A percentile compares a stretch with the other conserved stretches of the same genome.
Conservation (phyloP, 169 alveolate species). For the Plasmodium vivax region DNA sequence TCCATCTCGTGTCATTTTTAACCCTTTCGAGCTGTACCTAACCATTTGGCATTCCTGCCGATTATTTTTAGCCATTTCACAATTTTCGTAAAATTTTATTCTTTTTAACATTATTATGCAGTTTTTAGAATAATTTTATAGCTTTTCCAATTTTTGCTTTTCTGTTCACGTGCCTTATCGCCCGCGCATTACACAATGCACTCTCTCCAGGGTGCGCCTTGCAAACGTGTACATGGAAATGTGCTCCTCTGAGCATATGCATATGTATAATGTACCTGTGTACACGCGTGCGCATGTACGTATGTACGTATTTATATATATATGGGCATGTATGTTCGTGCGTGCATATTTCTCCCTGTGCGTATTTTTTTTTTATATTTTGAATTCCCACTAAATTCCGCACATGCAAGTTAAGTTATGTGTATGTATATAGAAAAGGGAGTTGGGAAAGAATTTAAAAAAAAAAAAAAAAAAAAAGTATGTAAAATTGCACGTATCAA, state of each 20-base stretch:
- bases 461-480: not conserved
- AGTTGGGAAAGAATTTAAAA: not conserved
- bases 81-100: not conserved
- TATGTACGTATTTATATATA: not conserved
- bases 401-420: not conserved
- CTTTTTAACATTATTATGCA: not conserved
- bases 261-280: not conserved
- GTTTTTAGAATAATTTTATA: not conserved
- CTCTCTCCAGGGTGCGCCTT: not conserved
- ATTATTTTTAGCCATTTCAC: not conserved
- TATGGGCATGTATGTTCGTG: not conserved
- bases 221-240: not conserved
- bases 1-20: not conserved
- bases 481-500: not conserved
- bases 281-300: not conserved
- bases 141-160: not conserved
- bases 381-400: not conserved
- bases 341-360: not conserved
- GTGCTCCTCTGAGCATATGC: not conserved
- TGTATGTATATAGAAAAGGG: not conserved
- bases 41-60: not conserved
- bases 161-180: not conserved
- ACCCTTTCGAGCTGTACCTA: not conserved
- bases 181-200: not conserved
- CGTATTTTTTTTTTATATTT: not conserved